Conservation (phyloP, 495 filamentous ascomycete species). For the Aspergillus diversus region DNA sequence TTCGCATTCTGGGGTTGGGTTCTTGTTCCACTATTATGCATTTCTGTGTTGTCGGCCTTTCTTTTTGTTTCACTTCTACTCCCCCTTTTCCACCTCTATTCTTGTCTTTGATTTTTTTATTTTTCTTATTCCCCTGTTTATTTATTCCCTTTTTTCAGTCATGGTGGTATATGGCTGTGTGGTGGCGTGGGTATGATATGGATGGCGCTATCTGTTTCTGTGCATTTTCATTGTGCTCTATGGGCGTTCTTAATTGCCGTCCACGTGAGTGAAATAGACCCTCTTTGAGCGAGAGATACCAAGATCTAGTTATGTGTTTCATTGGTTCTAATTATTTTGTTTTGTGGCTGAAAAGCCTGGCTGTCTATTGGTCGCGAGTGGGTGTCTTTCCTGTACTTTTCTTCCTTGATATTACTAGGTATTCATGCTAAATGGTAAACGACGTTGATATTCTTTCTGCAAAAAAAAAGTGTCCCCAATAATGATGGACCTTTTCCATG, state of each 20-base stretch:
- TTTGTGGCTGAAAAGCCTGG: slow-evolving; percentile 11
- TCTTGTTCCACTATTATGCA: slow-evolving; percentile 15
- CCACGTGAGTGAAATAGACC: slow-evolving; percentile 50
- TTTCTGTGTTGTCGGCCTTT: slow-evolving; percentile 34
- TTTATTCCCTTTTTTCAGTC: slow-evolving; percentile 37
- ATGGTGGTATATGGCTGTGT: slow-evolving; percentile 33
- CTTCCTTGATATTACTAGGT: slow-evolving; percentile 8
- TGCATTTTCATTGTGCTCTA: slow-evolving; percentile 42
- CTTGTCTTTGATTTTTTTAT: slow-evolving; percentile 16
- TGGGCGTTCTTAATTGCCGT: slow-evolving; percentile 33
- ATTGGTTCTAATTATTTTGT: slow-evolving; percentile 22
- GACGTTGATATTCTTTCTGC: background rate
- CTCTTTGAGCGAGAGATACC: slow-evolving; percentile 53
- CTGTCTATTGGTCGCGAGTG: slow-evolving; percentile 16
- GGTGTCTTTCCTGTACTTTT: slow-evolving; percentile 15
- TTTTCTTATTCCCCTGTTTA: slow-evolving; percentile 29
- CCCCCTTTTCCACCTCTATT: slow-evolving; percentile 22
- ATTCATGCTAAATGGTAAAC: background rate
- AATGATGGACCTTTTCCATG: background rate
- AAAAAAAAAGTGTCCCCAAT: background rate
- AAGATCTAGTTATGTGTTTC: slow-evolving; percentile 39
- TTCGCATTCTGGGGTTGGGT: slow-evolving; percentile 26
- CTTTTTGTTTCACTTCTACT: slow-evolving; percentile 23
- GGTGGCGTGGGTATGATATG: slow-evolving; percentile 47
- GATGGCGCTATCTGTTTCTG: slow-evolving; percentile 44